Conservation (phyloP, 139 green algal genomes). For the Closterium sp. region DNA sequence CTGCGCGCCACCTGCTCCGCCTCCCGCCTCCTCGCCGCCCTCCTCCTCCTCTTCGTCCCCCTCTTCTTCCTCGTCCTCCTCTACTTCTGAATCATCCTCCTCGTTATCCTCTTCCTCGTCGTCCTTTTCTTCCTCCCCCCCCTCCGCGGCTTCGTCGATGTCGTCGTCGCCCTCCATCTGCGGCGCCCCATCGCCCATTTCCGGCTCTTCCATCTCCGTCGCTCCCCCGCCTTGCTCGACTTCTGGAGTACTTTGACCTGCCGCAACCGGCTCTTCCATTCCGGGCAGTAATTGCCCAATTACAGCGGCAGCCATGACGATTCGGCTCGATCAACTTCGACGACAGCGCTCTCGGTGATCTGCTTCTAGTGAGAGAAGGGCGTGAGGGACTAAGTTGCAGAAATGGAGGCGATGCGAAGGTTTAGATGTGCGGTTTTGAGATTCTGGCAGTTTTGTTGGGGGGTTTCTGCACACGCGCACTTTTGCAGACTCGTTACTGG, state of each 20-base stretch:
- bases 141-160: background rate
- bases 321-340: background rate
- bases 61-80: background rate
- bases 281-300: background rate
- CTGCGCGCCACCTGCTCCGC: background rate
- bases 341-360: background rate
- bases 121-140: background rate
- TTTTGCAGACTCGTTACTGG: no score
- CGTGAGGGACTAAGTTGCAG: no score
- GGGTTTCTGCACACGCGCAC: no score
- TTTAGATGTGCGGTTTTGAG: no score
- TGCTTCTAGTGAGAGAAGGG: no score
- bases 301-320: background rate
- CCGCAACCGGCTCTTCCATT: background rate
- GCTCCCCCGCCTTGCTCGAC: background rate
- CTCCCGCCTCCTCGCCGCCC: no score
- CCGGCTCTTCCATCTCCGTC: background rate
- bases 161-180: background rate
- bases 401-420: no score
- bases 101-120: background rate
- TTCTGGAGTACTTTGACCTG: background rate
- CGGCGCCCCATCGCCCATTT: background rate
- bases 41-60: no score
- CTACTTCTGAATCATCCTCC: background rate
- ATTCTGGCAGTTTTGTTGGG: no score